Evolutionary conservation across 176 grass and related monocot genomes (phyloP).

Genomic region (Avena insularis): DNA sequence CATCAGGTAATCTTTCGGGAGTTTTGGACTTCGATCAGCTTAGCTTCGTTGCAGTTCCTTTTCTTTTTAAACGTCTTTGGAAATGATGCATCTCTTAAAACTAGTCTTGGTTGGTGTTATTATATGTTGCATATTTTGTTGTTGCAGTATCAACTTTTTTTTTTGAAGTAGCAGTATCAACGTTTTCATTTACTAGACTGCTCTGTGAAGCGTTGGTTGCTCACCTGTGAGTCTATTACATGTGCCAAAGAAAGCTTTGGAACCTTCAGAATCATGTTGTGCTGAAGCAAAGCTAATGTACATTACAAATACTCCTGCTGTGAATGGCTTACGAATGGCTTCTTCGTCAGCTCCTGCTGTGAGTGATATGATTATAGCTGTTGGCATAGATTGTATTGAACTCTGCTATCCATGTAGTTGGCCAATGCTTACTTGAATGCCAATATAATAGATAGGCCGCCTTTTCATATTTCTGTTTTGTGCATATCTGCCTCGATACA

Average conservation of each 20-base stretch:
- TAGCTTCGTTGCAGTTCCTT: constrained; percentile 9
- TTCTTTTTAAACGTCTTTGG: neutral
- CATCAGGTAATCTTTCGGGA: constrained; percentile 42
- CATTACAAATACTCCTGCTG: neutral
- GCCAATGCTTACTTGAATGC: constrained; percentile 6
- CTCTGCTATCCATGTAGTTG: neutral
- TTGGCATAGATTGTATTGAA: neutral
- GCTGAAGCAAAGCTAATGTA: neutral
- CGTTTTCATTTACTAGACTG: neutral
- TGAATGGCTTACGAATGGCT: neutral
- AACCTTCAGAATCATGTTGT: neutral
- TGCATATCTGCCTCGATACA: neutral
- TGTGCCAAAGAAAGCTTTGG: neutral
- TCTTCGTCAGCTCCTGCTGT: constrained; percentile 16
- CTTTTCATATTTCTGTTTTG: constrained; percentile 6
- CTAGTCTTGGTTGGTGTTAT: constrained; percentile 38
- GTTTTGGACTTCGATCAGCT: neutral
- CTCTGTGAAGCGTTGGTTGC: neutral
- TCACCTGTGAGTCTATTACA: neutral
- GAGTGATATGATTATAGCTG: constrained; percentile 5
- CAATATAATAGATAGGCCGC: neutral
- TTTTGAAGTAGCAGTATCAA: neutral
- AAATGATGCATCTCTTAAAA: constrained; percentile 35
- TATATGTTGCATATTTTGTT: constrained; percentile 18
- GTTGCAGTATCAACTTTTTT: neutral